phyloP scores from a whole-genome alignment of 2,329 filamentous ascomycete species.

The Cladophialophora bantiana region DNA sequence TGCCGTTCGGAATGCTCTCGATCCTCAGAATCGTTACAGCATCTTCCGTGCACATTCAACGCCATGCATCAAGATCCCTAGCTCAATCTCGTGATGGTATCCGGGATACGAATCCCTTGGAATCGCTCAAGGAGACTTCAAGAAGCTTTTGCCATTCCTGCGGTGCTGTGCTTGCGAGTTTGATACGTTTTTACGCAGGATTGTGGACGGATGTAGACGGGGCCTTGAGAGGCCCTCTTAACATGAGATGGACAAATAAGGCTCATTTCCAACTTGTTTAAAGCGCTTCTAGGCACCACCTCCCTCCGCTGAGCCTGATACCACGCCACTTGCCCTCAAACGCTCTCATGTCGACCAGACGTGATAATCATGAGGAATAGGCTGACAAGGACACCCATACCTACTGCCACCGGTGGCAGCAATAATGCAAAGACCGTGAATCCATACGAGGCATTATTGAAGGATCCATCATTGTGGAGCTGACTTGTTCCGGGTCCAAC shows the following conservation, averaged over 20 bases:
- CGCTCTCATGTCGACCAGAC: background rate
- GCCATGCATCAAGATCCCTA: no score
- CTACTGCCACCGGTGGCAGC: conserved; percentile 45
- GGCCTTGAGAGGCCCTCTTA: no score
- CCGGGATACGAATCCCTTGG: no score
- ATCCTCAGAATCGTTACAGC: no score
- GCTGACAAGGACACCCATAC: background rate
- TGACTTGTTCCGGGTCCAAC: conserved; percentile 43
- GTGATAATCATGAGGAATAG: conserved; percentile 9
- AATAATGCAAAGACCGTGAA: conserved; percentile 60
- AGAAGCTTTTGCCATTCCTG: background rate
- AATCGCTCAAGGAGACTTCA: background rate
- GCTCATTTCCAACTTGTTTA: no score
- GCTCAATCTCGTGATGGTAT: no score
- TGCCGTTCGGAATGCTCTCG: background rate
- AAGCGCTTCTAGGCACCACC: background rate
- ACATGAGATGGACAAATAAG: no score
- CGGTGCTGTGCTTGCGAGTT: background rate
- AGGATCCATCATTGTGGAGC: conserved; percentile 45
- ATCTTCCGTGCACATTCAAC: background rate
- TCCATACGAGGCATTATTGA: conserved; percentile 55
- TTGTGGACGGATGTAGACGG: no score
- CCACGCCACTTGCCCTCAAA: background rate
- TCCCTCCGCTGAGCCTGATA: background rate
- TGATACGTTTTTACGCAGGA: no score